Conservation (phyloP, 73 alveolate genomes). For the Paramecium primaurelia region DNA sequence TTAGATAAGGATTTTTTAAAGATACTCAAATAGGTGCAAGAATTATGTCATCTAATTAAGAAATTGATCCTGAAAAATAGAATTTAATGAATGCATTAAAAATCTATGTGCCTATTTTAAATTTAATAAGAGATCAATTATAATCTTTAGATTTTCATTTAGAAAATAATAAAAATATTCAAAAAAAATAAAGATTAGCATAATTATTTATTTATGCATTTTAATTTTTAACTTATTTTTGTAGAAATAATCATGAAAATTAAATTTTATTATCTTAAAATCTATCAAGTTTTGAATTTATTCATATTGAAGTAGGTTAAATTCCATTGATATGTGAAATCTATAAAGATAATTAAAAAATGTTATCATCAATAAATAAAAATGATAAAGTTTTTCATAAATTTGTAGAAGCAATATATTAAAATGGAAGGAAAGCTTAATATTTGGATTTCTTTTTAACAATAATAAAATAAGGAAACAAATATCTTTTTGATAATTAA, state of each 20-base stretch:
- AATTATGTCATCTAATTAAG: not conserved
- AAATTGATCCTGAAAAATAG: constrained; percentile 45
- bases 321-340: constrained; percentile 68
- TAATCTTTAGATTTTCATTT: constrained; percentile 16
- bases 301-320: constrained; percentile 62
- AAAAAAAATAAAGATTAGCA: constrained; percentile 49
- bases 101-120: constrained; percentile 26
- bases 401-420: constrained; percentile 29
- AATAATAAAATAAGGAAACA: constrained; percentile 1
- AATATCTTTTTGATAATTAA: constrained; percentile 56
- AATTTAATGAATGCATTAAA: constrained; percentile 47
- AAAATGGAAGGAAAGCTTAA: constrained; percentile 57
- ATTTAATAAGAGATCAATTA: constrained; percentile 46
- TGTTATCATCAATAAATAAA: constrained; percentile 11
- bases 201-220: constrained; percentile 39
- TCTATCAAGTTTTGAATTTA: constrained; percentile 14
- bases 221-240: constrained; percentile 46
- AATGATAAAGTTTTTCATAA: constrained; percentile 22
- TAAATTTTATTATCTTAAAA: constrained; percentile 17
- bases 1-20: constrained; percentile 33
- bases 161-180: not conserved
- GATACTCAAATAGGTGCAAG: not conserved
- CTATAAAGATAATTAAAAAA: constrained; percentile 47
- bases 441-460: constrained; percentile 48
- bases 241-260: constrained; percentile 52